Conservation (phyloP, 192 early-diverging fungal genomes). For the Entomortierella lignicola region DNA sequence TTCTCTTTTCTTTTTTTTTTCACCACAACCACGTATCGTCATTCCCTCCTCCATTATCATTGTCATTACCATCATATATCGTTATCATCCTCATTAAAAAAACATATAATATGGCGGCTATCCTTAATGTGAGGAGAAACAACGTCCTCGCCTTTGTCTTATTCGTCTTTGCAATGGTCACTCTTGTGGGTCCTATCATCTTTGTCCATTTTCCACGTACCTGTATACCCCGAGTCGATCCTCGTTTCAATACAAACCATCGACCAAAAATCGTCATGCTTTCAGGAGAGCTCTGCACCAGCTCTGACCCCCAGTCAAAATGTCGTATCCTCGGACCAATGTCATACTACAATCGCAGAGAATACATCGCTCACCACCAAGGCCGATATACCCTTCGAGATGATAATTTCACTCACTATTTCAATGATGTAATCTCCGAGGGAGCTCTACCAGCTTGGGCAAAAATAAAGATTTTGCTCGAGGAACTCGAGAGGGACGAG, state of each 20-base stretch:
- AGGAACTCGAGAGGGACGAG: slow-evolving; percentile 30
- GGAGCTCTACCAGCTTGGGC: slow-evolving; percentile 17
- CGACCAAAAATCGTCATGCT: slow-evolving; percentile 22
- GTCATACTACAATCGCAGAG: slow-evolving; percentile 22
- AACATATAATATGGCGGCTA: slow-evolving; percentile 1
- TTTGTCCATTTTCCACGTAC: slow-evolving; percentile 28
- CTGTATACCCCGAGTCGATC: slow-evolving; percentile 16
- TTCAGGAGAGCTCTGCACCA: slow-evolving; percentile 21
- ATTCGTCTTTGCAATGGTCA: neutral
- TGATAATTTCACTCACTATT: slow-evolving; percentile 25
- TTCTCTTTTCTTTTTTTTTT: neutral
- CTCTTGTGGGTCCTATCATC: slow-evolving; percentile 3
- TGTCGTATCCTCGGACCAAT: slow-evolving; percentile 1
- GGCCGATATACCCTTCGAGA: slow-evolving; percentile 26
- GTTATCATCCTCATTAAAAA: neutral
- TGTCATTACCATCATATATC: neutral
- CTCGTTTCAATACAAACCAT: neutral
- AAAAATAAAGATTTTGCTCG: slow-evolving; percentile 21
- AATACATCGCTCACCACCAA: slow-evolving; percentile 16
- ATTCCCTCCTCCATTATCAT: neutral
- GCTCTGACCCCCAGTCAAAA: slow-evolving; percentile 3
- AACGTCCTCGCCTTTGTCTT: neutral
- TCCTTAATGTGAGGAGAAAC: slow-evolving; percentile 11
- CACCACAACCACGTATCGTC: too few species aligned
- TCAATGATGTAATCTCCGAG: slow-evolving; percentile 5